A percentile compares a stretch with the other conserved stretches of the same genome.
phyloP scores from a whole-genome alignment of 2,329 filamentous ascomycete species.

The Helicocarpus griseus region DNA sequence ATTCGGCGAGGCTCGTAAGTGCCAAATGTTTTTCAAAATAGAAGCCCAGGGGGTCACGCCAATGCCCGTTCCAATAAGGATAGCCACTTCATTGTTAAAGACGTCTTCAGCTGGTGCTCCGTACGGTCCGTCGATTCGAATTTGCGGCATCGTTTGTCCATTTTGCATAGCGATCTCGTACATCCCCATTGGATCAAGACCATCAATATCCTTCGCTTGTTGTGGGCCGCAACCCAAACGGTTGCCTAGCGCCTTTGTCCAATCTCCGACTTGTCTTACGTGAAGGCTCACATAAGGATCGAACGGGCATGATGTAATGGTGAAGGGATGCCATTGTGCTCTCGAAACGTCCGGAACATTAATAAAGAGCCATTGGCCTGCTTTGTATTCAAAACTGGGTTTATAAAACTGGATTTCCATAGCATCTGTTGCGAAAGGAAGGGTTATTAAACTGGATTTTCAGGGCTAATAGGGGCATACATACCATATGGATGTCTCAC shows the following conservation, averaged over 20 bases:
- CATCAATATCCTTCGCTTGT: constrained; percentile 82
- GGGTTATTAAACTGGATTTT: constrained; percentile 1
- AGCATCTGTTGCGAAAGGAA: constrained; percentile 49
- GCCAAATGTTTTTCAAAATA: constrained; percentile 96
- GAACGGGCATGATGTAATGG: constrained; percentile 94
- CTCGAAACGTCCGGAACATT: constrained; percentile 81
- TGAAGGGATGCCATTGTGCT: constrained; percentile 97
- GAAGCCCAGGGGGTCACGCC: constrained; percentile 81
- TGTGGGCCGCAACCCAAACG: constrained; percentile 83
- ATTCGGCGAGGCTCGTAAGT: constrained; percentile 81
- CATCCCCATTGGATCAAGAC: constrained; percentile 87
- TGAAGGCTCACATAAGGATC: constrained; percentile 93
- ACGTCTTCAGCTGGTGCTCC: constrained; percentile 96
- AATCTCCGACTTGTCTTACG: constrained; percentile 93
- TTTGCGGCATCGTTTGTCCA: constrained; percentile 79
- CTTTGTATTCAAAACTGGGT: constrained; percentile 95
- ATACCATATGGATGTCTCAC: constrained; percentile 89
- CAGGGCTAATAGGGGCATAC: constrained; percentile 26
- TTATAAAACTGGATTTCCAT: constrained; percentile 97
- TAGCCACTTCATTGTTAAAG: constrained; percentile 77
- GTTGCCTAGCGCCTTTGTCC: constrained; percentile 86
- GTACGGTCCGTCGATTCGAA: constrained; percentile 91
- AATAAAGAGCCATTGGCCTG: constrained; percentile 95
- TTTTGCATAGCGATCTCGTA: constrained; percentile 95
- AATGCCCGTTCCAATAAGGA: constrained; percentile 74